Percentiles rank a stretch among this genome's conserved stretches.
These are phyloP conservation scores for Cercospora beticola DNA, from an alignment of 2,329 filamentous ascomycete species.

Conservation along the genomic window DNA sequence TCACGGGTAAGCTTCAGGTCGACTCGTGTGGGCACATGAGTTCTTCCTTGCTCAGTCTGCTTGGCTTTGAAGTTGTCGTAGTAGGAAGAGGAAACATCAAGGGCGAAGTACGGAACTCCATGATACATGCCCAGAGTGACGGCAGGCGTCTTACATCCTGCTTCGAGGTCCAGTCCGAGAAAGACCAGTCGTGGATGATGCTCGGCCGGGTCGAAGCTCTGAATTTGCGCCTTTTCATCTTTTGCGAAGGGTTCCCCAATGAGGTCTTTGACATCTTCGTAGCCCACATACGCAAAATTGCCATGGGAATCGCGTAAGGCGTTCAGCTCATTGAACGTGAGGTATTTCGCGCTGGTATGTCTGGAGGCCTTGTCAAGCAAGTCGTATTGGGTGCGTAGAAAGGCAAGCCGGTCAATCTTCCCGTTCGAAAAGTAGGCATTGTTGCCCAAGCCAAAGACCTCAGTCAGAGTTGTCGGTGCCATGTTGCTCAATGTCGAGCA, in stretches of 20 bases:
- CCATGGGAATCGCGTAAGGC: slow-evolving; percentile 19
- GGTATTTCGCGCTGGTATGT: slow-evolving; percentile 23
- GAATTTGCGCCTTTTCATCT: slow-evolving; percentile 25
- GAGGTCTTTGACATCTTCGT: slow-evolving; percentile 20
- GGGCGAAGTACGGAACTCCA: slow-evolving; percentile 26
- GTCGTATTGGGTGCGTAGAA: slow-evolving; percentile 23
- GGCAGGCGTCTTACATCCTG: slow-evolving; percentile 13
- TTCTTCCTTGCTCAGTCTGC: slow-evolving; percentile 19
- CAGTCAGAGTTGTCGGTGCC: slow-evolving; percentile 21
- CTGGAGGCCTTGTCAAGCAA: slow-evolving; percentile 26
- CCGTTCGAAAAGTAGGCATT: slow-evolving; percentile 28
- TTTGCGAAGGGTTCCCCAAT: slow-evolving; percentile 24
- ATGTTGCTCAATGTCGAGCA: not conserved
- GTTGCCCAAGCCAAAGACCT: slow-evolving; percentile 25
- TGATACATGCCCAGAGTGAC: slow-evolving; percentile 22
- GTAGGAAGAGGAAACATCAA: slow-evolving; percentile 23
- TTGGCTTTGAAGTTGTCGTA: slow-evolving; percentile 21
- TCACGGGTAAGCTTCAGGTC: slow-evolving; percentile 24
- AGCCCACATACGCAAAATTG: slow-evolving; percentile 18
- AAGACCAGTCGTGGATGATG: slow-evolving; percentile 26
- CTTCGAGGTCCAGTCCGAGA: slow-evolving; percentile 27
- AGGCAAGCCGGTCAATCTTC: slow-evolving; percentile 23
- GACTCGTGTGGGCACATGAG: slow-evolving; percentile 21
- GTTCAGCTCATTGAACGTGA: slow-evolving; percentile 26
- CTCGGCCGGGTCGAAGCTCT: slow-evolving; percentile 22